Evolutionary conservation across 1,284 basidiomycete species (phyloP).

Genomic region (Apiotrichum sp.): DNA sequence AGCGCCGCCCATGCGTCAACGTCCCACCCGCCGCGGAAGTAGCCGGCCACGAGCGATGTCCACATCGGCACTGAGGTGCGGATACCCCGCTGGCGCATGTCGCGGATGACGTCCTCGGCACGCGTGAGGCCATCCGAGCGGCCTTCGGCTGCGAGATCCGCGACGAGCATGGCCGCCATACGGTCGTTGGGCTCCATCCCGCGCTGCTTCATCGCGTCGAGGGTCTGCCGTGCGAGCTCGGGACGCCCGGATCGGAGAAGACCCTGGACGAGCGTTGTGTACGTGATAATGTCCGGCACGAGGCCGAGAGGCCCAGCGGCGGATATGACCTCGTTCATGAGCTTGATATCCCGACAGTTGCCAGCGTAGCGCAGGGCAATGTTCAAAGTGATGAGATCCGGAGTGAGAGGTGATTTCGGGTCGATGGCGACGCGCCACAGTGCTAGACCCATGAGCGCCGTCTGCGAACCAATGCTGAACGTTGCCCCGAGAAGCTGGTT

Average conservation of each 20-base stretch:
- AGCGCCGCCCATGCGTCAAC: constrained; percentile 51
- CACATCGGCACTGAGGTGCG: constrained; percentile 41
- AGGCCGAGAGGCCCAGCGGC: constrained; percentile 54
- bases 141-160: constrained; percentile 58
- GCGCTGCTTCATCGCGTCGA: constrained; percentile 64
- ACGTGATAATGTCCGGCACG: constrained; percentile 68
- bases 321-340: constrained; percentile 56
- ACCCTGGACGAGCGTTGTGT: constrained; percentile 69
- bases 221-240: constrained; percentile 59
- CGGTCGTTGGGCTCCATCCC: constrained; percentile 66
- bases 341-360: constrained; percentile 56
- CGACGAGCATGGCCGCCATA: constrained; percentile 67
- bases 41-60: constrained; percentile 45
- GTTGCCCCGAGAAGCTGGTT: constrained; percentile 41
- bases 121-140: constrained; percentile 54
- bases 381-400: constrained; percentile 71
- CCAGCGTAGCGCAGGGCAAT: constrained; percentile 64
- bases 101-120: constrained; percentile 60
- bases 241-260: constrained; percentile 60
- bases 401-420: constrained; percentile 42
- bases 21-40: constrained; percentile 43
- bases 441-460: constrained; percentile 27
- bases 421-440: constrained; percentile 32
- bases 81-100: constrained; percentile 59
- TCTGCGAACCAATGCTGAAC: constrained; percentile 27